Evolutionary conservation across 2,329 filamentous ascomycete species (phyloP), one percentile per base, ranked within the genome.

Genomic region (Albifimbria verrucaria): DNA sequence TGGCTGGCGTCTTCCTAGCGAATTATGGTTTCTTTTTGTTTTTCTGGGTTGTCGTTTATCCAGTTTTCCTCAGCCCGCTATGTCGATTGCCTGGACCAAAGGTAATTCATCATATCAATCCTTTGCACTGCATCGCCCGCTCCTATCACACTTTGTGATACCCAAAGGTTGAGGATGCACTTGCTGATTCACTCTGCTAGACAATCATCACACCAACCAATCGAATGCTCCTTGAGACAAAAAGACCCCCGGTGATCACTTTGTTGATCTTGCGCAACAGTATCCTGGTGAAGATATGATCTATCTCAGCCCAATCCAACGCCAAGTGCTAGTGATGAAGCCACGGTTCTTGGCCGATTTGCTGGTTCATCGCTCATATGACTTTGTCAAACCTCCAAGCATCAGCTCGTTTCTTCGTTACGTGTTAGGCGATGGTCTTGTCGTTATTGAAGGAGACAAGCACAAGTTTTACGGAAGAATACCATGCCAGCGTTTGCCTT

Each of bases 381-480:
- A 80, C 28, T 85, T 82, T 51, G 60, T 71, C 18, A 84, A 83
- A 44, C 78, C 80, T 0, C 56, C 58, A 4, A 64, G 72, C n/a
- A 62, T 80, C 23, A 68, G 77, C 36, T 65, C 68, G 2, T 78
- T 81, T 6, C 65, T 87, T 6, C 77, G 75, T 1, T 67, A 75
- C 4, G 70, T 86, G 11, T 69, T 87, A 1, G 80, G 85, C 2
- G 73, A 83, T 17, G 79, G 86, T 2, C 69, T 91, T 10, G 70
- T 90, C 6, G 64, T 74, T 4, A 82, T 86, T 0, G 88, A 91
- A 66, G 88, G 87, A 2, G 85, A 89, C 26, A 82, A 86, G 56
- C 88, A 90, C 65, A 89, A 86, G 69, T 79, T 83, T 59, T 85
- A 60, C 77, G 87, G n/a, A 89, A 87, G 65, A 82, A 84, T 48